Evolutionary conservation across 108 stramenopile species (phyloP), one percentile per base, ranked within the genome.

Genomic region (Aurantiochytrium sp.): DNA sequence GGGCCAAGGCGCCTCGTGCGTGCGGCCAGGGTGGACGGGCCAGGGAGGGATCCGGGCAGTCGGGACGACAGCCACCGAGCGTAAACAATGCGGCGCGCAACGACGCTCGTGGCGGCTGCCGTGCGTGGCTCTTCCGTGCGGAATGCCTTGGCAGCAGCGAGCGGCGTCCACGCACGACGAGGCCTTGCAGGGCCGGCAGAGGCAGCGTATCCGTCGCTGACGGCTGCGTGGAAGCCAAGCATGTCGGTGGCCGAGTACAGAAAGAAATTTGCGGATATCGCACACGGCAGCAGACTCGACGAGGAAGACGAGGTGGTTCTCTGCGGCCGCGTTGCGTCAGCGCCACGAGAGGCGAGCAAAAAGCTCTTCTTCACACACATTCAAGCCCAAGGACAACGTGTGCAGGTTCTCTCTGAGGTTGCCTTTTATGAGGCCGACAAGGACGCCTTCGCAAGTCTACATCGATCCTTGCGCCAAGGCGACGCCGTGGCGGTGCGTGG

Each of bases 401-500:
- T 87, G 2, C 87, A 87, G 87, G 5, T 87, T 10, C 53, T 87
- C 23, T 23, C n/a, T 2, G 53, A 55, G 58, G 57, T 8, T 8
- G 5, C 25, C 5, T 57, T 58, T 2, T 57, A n/a, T 23, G 19
- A 57, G 57, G 57, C 1, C 16, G 87, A 57, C 44, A 18, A 21
- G 23, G 93, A 94, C 44, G 92, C 92, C 47, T 93, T 94, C 88
- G 87, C 42, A 5, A 59, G 12, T 23, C 88, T 72, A 8, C 83
- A 90, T 25, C 18, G n/a, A 43, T n/a, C 57, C 14, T 45, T 92
- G 21, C 59, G 92, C n/a, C 72, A 93, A 14, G 94, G 94, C 4
- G 94, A 94, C 58, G 16, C 92, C 47, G 91, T 94, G 43, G 93
- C 93, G 23, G 91, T 94, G 21, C 88, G 16, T 1, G 94, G 94